These are phyloP conservation scores for Schizochytrium sp. DNA, from an alignment of 108 stramenopile genomes.

Conservation along the genomic window DNA sequence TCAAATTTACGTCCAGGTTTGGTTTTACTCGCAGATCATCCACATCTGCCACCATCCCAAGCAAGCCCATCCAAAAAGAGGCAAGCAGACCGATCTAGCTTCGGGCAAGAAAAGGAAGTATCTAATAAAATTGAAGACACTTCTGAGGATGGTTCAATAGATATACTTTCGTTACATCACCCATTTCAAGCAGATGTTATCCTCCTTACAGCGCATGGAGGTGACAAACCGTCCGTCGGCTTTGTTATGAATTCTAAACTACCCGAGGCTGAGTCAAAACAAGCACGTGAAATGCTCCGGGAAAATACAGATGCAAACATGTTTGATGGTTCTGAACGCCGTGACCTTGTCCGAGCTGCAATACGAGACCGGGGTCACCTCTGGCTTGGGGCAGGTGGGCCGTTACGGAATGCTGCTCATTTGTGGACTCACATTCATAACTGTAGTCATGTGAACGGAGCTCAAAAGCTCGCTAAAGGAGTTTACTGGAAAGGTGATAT, in stretches of 20 bases:
- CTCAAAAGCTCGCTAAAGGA: background rate
- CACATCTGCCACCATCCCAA: background rate
- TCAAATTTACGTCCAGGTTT: background rate
- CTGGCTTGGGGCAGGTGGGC: constrained; percentile 40
- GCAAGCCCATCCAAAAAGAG: background rate
- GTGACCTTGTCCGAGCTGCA: background rate
- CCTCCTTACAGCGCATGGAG: constrained; percentile 8
- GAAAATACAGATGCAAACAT: background rate
- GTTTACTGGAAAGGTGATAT: constrained; percentile 21
- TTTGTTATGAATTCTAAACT: constrained; percentile 28
- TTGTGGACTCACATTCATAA: constrained; percentile 14
- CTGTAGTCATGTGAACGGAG: background rate
- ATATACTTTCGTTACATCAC: background rate
- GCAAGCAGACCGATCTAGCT: background rate
- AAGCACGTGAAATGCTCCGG: constrained; percentile 39
- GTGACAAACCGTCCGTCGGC: background rate
- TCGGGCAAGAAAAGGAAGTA: background rate
- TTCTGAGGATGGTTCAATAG: background rate
- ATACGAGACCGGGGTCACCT: background rate
- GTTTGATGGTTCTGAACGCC: background rate
- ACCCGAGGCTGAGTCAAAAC: background rate
- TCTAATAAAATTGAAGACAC: background rate
- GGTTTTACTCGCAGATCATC: background rate
- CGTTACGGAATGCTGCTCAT: background rate
- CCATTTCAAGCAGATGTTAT: constrained; percentile 6